phyloP scores from a whole-genome alignment of 768 basidiomycete species.

The Trametes villosa region DNA sequence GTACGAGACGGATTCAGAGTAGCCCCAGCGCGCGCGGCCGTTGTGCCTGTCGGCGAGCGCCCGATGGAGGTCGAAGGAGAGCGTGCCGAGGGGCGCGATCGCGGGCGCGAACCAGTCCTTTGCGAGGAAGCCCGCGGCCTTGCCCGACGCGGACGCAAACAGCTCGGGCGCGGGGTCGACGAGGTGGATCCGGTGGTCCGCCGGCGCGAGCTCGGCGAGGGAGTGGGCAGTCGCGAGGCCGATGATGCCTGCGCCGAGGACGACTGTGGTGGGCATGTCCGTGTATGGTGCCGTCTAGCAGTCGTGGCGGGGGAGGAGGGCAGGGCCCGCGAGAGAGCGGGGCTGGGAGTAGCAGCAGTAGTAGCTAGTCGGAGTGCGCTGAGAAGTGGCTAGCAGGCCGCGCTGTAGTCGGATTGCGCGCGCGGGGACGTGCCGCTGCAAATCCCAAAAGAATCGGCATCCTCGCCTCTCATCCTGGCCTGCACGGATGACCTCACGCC shows the following conservation, averaged over 20 bases:
- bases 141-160: slow-evolving; percentile 41
- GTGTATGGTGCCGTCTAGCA: slow-evolving; percentile 16
- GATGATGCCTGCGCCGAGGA: slow-evolving; percentile 53
- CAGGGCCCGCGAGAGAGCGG: too few species aligned
- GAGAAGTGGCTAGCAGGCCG: too few species aligned
- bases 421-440: too few species aligned
- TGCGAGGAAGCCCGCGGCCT: slow-evolving; percentile 48
- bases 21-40: slow-evolving; percentile 47
- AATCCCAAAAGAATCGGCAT: too few species aligned
- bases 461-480: too few species aligned
- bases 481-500: too few species aligned
- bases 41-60: slow-evolving; percentile 42
- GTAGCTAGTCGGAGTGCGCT: too few species aligned
- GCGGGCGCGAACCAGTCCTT: slow-evolving; percentile 44
- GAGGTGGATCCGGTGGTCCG: slow-evolving; percentile 41
- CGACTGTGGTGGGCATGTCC: slow-evolving; percentile 41
- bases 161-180: slow-evolving; percentile 45
- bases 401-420: too few species aligned
- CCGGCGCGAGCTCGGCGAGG: slow-evolving; percentile 33
- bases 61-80: slow-evolving; percentile 45
- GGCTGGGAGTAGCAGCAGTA: too few species aligned
- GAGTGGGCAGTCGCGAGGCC: slow-evolving; percentile 51
- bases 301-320: not conserved
- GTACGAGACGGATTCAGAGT: slow-evolving; percentile 35
- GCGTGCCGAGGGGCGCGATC: slow-evolving; percentile 36